Evolutionary conservation across 106 monocot genomes (phyloP), one percentile per base, ranked within the genome.

Genomic region (Triglochin maritima): DNA sequence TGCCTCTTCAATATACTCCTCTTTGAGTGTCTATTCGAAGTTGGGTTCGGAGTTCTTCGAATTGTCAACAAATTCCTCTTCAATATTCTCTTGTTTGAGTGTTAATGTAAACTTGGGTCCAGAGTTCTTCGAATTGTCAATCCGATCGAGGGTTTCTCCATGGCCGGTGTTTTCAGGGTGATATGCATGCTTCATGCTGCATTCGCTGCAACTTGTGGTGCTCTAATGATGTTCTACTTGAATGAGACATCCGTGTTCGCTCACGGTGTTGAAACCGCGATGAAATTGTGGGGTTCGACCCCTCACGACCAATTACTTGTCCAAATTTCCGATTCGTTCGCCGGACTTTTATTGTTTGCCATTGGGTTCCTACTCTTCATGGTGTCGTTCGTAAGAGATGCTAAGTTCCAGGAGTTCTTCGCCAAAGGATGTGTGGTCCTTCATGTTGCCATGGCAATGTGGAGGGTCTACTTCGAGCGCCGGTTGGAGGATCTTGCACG

Each of bases 341-440:
- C 92, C 7, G 92, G 92, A 9, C 69, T 93, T 41, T 72, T 93
- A 14, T 77, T 93, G 17, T 81, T 88, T 57, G 79, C 66, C 47
- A 78, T 93, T 46, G 92, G 92, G 41, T 65, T 81, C 74, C 77
- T 93, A n/a, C 87, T 93, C 71, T 88, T 93, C 92, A 93, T 93
- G 92, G 92, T 93, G 4, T 69, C 85, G 56, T 93, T 88, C 71
- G 92, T 93, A 46, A 69, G 54, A 53, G 92, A 93, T 65, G 66
- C 74, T 2, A 88, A 88, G 9, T 93, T 93, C 64, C 92, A 93
- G 81, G 67, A 71, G 41, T 93, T 93, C 71, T 93, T 93, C 78
- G 88, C 92, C 42, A 93, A 88, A 63, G 92, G 92, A 1, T 93
- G 92, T 63, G 69, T 83, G 45, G 69, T 93, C 12, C 80, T 93